These are phyloP conservation scores for Colletotrichum gigasporum DNA, from an alignment of 2,329 filamentous ascomycete species.

Conservation along the genomic window DNA sequence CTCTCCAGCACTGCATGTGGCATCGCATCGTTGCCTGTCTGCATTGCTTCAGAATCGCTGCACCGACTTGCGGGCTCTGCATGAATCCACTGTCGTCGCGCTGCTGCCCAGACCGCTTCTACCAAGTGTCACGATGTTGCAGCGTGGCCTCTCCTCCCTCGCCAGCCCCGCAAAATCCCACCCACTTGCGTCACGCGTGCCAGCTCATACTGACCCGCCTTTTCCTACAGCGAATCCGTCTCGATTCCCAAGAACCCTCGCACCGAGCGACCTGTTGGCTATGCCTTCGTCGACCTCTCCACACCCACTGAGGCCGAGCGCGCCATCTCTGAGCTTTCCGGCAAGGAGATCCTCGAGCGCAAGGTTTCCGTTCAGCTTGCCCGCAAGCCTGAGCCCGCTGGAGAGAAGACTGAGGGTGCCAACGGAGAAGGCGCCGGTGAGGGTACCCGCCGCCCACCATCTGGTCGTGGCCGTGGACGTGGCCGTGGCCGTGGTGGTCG, in stretches of 20 bases:
- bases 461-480: slow-evolving; percentile 74
- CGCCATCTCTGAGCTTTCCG: slow-evolving; percentile 93
- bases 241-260: slow-evolving; percentile 99
- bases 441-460: slow-evolving; percentile 69
- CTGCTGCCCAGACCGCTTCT: slow-evolving; percentile 19
- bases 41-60: not conserved
- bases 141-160: slow-evolving; percentile 29
- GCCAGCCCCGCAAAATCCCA: slow-evolving; percentile 27
- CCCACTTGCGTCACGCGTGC: slow-evolving; percentile 30
- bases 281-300: slow-evolving; percentile 98
- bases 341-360: slow-evolving; percentile 96
- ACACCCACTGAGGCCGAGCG: slow-evolving; percentile 94
- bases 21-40: not conserved
- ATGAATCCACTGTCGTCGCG: not conserved
- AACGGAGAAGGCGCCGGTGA: slow-evolving; percentile 81
- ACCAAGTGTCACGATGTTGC: slow-evolving; percentile 16
- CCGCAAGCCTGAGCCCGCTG: slow-evolving; percentile 91
- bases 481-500: slow-evolving; percentile 76
- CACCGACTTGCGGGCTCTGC: not conserved
- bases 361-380: slow-evolving; percentile 99
- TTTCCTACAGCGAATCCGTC: slow-evolving; percentile 82
- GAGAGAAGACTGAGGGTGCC: slow-evolving; percentile 77
- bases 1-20: not conserved
- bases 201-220: slow-evolving; percentile 31
- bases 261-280: slow-evolving; percentile 97